These are phyloP conservation scores for Penicillium subrubescens DNA, from an alignment of 495 filamentous ascomycete species.

Conservation along the genomic window DNA sequence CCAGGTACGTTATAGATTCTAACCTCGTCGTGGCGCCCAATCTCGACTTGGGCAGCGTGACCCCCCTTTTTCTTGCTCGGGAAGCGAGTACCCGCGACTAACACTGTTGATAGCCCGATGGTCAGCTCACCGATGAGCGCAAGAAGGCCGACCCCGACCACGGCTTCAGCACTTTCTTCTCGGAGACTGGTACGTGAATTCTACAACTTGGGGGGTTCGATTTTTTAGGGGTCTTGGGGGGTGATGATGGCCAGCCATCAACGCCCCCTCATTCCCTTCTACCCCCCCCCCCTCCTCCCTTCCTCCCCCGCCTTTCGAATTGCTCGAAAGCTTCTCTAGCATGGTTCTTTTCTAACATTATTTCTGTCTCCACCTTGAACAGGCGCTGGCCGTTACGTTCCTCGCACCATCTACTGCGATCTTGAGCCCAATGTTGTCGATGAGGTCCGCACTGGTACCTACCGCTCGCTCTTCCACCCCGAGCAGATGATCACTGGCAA, in stretches of 20 bases:
- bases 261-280: not conserved
- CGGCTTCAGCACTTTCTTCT: conserved; percentile 99
- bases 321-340: not conserved
- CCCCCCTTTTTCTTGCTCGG: conserved; percentile 24
- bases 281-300: not conserved
- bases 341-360: conserved; percentile 22
- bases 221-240: conserved; percentile 5
- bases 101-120: conserved; percentile 74
- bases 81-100: conserved; percentile 28
- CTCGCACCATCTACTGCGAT: conserved; percentile 99
- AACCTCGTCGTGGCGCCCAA: conserved; percentile 21
- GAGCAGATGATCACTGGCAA: conserved; percentile 99
- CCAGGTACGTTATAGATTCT: conserved; percentile 66
- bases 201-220: conserved; percentile 1
- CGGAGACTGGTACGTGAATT: conserved; percentile 81
- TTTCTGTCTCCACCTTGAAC: conserved; percentile 21
- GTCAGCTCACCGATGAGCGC: conserved; percentile 97
- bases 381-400: conserved; percentile 99
- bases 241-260: not conserved
- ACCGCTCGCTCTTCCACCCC: conserved; percentile 95
- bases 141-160: conserved; percentile 95
- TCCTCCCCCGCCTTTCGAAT: not conserved
- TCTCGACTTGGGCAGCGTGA: conserved; percentile 19
- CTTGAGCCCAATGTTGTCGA: conserved; percentile 99
- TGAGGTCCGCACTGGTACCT: conserved; percentile 96